Evolutionary conservation across 176 grass and related monocot genomes (phyloP).

Genomic region (Raddia distichophylla): DNA sequence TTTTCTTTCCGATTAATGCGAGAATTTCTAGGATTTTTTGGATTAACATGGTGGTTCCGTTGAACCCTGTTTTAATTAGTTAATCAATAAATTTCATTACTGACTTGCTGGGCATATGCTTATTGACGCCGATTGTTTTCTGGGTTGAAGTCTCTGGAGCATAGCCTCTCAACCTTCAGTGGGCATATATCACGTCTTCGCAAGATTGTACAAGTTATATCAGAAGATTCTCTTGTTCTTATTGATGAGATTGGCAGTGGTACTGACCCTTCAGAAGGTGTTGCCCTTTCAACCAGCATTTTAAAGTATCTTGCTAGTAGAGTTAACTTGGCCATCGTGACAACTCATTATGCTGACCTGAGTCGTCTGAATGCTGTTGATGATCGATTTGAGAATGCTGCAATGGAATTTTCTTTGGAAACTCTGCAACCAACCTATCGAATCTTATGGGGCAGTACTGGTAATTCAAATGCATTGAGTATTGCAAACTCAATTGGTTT

Average conservation of each 20-base stretch:
- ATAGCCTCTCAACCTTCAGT: conserved; percentile 79
- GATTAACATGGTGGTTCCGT: too few relatives aligned
- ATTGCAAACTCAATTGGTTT: conserved; percentile 83
- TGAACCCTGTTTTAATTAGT: too few relatives aligned
- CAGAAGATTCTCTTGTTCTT: conserved; percentile 68
- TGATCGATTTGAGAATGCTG: conserved; percentile 74
- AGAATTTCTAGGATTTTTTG: too few relatives aligned
- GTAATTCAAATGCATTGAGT: conserved; percentile 77
- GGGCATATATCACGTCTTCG: conserved; percentile 73
- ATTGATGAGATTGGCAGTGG: conserved; percentile 83
- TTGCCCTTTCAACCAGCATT: conserved; percentile 80
- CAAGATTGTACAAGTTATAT: conserved; percentile 66
- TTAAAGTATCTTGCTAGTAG: conserved; percentile 57
- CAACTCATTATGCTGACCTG: conserved; percentile 80
- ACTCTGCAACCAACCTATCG: conserved; percentile 74
- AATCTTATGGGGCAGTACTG: conserved; percentile 70
- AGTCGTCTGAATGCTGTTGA: conserved; percentile 56
- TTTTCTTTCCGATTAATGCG: too few relatives aligned
- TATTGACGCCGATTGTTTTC: conserved; percentile 70
- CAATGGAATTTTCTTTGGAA: conserved; percentile 77
- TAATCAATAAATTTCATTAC: conserved; percentile 28
- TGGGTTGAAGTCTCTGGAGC: conserved; percentile 83
- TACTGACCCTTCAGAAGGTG: conserved; percentile 81
- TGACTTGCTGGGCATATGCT: conserved; percentile 40
- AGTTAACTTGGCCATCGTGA: conserved; percentile 61